Percentiles rank a stretch among this genome's conserved stretches.
Conservation (phyloP, 1,284 basidiomycete genomes). For the Ceratobasidium sp. region DNA sequence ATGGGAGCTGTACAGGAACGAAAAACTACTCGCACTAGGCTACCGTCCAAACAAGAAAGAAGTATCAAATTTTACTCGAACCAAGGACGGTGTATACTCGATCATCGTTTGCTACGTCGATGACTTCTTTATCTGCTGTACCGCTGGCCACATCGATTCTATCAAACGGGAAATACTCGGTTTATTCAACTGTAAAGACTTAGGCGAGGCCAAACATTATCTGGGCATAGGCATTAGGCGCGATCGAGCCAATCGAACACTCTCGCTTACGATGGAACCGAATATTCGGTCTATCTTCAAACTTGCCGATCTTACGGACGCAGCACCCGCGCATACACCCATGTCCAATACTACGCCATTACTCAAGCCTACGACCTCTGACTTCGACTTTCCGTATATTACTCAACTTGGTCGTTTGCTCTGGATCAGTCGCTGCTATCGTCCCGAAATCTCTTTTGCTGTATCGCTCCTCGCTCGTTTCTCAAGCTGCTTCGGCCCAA, state of each 20-base stretch:
- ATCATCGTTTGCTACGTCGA: slow-evolving; percentile 26
- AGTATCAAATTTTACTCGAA: background rate
- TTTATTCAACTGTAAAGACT: slow-evolving; percentile 38
- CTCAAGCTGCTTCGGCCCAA: background rate
- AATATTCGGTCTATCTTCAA: slow-evolving; percentile 47
- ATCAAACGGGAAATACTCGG: slow-evolving; percentile 2
- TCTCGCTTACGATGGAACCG: slow-evolving; percentile 26
- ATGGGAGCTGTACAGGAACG: background rate
- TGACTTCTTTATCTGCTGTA: slow-evolving; percentile 28
- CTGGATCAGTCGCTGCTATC: slow-evolving; percentile 23
- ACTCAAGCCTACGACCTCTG: background rate
- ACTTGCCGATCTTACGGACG: slow-evolving; percentile 24
- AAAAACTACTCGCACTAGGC: background rate
- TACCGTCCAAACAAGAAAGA: slow-evolving; percentile 1
- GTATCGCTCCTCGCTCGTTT: slow-evolving; percentile 20
- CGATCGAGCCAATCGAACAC: slow-evolving; percentile 3
- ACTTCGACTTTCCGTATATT: slow-evolving; percentile 16
- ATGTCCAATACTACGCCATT: slow-evolving; percentile 13
- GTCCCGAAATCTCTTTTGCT: slow-evolving; percentile 25
- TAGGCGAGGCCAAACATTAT: slow-evolving; percentile 47
- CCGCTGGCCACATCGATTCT: background rate
- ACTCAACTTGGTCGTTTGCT: slow-evolving; percentile 23
- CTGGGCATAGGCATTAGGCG: slow-evolving; percentile 45
- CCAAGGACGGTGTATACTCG: background rate
- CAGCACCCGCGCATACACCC: slow-evolving; percentile 19